These are phyloP conservation scores for Pythium monospermum DNA, from an alignment of 352 stramenopile genomes.

Conservation along the genomic window DNA sequence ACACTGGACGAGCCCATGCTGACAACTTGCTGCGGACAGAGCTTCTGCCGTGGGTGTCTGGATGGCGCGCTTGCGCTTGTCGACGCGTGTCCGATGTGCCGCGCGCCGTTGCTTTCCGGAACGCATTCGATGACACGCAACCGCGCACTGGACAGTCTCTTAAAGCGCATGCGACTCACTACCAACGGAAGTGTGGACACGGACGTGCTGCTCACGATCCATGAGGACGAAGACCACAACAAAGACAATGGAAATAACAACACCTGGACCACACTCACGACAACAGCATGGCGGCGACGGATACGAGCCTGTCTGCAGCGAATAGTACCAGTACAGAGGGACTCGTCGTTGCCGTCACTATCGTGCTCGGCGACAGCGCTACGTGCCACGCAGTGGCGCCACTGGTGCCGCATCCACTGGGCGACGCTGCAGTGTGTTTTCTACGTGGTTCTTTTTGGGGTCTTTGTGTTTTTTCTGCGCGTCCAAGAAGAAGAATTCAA, in stretches of 20 bases:
- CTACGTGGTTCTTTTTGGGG: constrained; percentile 56
- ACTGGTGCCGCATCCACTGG: constrained; percentile 57
- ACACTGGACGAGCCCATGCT: constrained; percentile 42
- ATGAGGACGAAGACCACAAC: background rate
- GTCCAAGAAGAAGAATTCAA: constrained; percentile 57
- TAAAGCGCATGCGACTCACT: constrained; percentile 22
- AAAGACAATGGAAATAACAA: background rate
- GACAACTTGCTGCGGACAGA: constrained; percentile 57
- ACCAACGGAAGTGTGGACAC: background rate
- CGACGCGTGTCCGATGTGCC: constrained; percentile 57
- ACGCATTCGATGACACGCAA: constrained; percentile 45
- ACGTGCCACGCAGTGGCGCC: constrained; percentile 48
- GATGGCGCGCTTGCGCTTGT: constrained; percentile 30
- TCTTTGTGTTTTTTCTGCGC: constrained; percentile 56
- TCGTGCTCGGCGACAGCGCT: too few species aligned
- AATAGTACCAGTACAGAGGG: too few species aligned
- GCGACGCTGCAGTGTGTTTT: constrained; percentile 49
- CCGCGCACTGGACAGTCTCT: constrained; percentile 40
- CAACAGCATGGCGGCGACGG: too few species aligned
- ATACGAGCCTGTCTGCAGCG: too few species aligned
- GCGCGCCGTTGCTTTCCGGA: constrained; percentile 40
- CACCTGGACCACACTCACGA: too few species aligned
- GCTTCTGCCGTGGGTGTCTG: constrained; percentile 57
- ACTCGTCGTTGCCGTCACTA: too few species aligned
- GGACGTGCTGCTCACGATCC: background rate